Percentiles rank a stretch among this genome's conserved stretches.
Evolutionary conservation across 257 asterid genomes (phyloP).

Genomic region (Leptodermis oblonga): DNA sequence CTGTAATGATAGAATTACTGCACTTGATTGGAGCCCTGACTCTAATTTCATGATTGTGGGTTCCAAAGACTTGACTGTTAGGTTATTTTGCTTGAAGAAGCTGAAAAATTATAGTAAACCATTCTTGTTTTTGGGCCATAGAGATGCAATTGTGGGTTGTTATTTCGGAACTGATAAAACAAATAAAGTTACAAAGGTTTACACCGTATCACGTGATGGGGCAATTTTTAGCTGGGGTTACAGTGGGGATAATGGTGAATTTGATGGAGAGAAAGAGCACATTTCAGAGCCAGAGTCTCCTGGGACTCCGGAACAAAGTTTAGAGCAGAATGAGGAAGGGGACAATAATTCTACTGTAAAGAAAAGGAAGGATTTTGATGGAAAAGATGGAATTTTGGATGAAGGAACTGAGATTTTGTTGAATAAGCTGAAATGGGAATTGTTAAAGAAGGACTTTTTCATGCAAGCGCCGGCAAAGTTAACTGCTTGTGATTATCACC

Average conservation of each 20-base stretch:
- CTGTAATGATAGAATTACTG: constrained; percentile 62
- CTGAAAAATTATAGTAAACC: constrained; percentile 45
- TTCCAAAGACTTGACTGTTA: constrained; percentile 74
- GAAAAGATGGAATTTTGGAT: constrained; percentile 32
- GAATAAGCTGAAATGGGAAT: constrained; percentile 60
- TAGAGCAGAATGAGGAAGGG: constrained; percentile 34
- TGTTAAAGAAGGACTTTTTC: constrained; percentile 71
- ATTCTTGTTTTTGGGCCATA: constrained; percentile 74
- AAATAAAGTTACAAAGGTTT: constrained; percentile 42
- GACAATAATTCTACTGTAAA: constrained; percentile 22
- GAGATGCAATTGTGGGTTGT: constrained; percentile 72
- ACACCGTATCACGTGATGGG: constrained; percentile 85
- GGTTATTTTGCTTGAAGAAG: constrained; percentile 61
- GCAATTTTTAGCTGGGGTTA: constrained; percentile 70
- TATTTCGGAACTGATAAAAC: constrained; percentile 72
- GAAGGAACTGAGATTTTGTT: constrained; percentile 36
- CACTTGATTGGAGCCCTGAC: constrained; percentile 81
- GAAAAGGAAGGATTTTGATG: constrained; percentile 57
- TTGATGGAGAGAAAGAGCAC: constrained; percentile 32
- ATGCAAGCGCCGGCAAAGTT: constrained; percentile 82
- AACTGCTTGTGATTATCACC: constrained; percentile 79
- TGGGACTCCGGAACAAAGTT: constrained; percentile 62
- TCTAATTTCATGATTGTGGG: constrained; percentile 69
- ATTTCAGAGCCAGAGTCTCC: constrained; percentile 76
- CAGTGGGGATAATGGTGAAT: constrained; percentile 26